These are phyloP conservation scores for Cyclostephanos tholiformis DNA, from an alignment of 108 stramenopile genomes.

Conservation along the genomic window DNA sequence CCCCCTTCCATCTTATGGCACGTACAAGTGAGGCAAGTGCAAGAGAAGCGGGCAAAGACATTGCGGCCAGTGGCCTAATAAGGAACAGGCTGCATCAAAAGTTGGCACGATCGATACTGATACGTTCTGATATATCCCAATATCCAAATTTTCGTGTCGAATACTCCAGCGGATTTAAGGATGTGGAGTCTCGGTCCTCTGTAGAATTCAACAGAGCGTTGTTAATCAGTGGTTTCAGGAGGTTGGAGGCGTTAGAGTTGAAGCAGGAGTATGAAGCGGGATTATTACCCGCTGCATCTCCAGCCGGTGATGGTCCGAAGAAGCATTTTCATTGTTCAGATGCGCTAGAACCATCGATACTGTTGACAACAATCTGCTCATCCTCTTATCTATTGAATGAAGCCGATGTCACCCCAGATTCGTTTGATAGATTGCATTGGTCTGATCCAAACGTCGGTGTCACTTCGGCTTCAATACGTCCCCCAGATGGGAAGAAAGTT, in stretches of 20 bases:
- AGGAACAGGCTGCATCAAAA: slow-evolving; percentile 27
- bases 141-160: slow-evolving; percentile 80
- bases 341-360: slow-evolving; percentile 71
- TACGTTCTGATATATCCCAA: slow-evolving; percentile 55
- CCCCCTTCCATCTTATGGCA: slow-evolving; percentile 55
- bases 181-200: slow-evolving; percentile 40
- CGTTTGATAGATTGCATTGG: slow-evolving; percentile 51
- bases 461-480: slow-evolving; percentile 77
- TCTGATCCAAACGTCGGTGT: slow-evolving; percentile 81
- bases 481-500: slow-evolving; percentile 76
- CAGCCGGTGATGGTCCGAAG: slow-evolving; percentile 8
- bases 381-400: slow-evolving; percentile 20
- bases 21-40: slow-evolving; percentile 48
- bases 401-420: slow-evolving; percentile 42
- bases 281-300: slow-evolving; percentile 13
- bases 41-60: slow-evolving; percentile 49
- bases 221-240: slow-evolving; percentile 83
- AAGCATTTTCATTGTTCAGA: slow-evolving; percentile 44
- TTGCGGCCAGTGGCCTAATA: slow-evolving; percentile 22
- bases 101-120: slow-evolving; percentile 36
- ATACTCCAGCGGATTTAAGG: slow-evolving; percentile 50
- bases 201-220: slow-evolving; percentile 87
- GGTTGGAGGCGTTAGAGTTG: slow-evolving; percentile 85
- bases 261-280: slow-evolving; percentile 77
- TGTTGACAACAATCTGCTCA: slow-evolving; percentile 67